Conservation (phyloP, 352 stramenopile species). For the Pythium vanterpoolii region DNA sequence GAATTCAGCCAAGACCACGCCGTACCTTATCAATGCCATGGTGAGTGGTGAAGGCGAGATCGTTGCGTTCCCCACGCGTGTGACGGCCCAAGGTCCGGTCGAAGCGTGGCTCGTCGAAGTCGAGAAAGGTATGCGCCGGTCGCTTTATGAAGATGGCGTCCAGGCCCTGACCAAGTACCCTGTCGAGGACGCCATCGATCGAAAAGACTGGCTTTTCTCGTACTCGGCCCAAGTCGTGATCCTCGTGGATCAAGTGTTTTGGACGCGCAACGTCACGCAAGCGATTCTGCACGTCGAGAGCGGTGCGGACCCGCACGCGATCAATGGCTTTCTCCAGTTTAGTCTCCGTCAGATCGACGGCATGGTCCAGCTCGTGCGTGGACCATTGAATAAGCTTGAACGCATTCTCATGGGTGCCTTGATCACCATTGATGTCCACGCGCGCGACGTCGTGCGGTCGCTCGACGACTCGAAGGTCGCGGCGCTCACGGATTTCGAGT, state of each 20-base stretch:
- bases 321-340: constrained; percentile 84
- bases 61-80: constrained; percentile 67
- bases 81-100: constrained; percentile 82
- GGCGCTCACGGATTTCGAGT: constrained; percentile 89
- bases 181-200: constrained; percentile 84
- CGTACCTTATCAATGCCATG: constrained; percentile 71
- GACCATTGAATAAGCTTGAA: constrained; percentile 81
- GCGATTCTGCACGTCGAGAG: constrained; percentile 77
- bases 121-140: constrained; percentile 85
- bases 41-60: constrained; percentile 85
- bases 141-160: constrained; percentile 85
- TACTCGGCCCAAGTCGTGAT: constrained; percentile 88
- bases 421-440: constrained; percentile 92
- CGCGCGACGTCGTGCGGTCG: constrained; percentile 84
- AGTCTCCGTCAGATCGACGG: constrained; percentile 91
- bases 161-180: constrained; percentile 85
- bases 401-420: constrained; percentile 88
- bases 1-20: constrained; percentile 33
- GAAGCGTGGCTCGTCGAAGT: constrained; percentile 87
- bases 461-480: constrained; percentile 76
- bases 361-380: constrained; percentile 90
- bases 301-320: constrained; percentile 57
- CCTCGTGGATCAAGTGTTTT: constrained; percentile 91
- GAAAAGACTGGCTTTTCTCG: constrained; percentile 87
- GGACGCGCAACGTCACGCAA: constrained; percentile 86